Evolutionary conservation across 1,139 yeast species (phyloP).

Genomic region (Zygosaccharomyces sapae): DNA sequence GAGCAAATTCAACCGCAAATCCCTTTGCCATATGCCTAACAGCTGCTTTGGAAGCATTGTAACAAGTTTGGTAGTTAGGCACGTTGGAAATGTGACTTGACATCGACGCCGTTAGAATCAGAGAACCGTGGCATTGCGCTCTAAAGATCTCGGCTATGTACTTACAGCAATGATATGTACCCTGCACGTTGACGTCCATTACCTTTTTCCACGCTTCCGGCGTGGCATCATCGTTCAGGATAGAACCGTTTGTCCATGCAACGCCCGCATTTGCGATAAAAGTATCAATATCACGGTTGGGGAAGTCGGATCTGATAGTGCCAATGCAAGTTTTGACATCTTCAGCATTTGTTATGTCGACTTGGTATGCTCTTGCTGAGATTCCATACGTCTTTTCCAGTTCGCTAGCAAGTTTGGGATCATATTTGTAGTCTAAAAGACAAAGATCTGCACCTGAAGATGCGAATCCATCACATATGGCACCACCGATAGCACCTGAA

Average conservation of each 20-base stretch:
- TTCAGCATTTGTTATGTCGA: conserved; percentile 56
- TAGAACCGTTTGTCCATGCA: conserved; percentile 73
- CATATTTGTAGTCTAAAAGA: conserved; percentile 55
- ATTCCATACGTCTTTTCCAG: conserved; percentile 51
- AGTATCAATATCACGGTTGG: conserved; percentile 53
- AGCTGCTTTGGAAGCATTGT: conserved; percentile 89
- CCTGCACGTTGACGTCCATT: conserved; percentile 66
- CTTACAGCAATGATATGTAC: conserved; percentile 46
- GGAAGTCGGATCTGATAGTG: conserved; percentile 61
- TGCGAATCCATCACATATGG: conserved; percentile 79
- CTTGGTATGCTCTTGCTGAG: conserved; percentile 64
- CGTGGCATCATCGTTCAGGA: conserved; percentile 48
- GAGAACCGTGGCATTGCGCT: conserved; percentile 64
- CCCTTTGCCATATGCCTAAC: conserved; percentile 74
- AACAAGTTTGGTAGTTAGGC: conserved; percentile 84
- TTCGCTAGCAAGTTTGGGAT: conserved; percentile 33
- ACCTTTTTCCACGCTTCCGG: conserved; percentile 58
- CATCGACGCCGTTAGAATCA: conserved; percentile 87
- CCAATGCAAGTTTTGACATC: conserved; percentile 54
- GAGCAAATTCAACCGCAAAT: conserved; percentile 86
- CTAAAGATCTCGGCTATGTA: conserved; percentile 69
- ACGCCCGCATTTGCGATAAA: conserved; percentile 91
- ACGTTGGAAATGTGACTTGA: conserved; percentile 83
- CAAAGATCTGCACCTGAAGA: conserved; percentile 90
- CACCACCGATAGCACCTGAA: conserved; percentile 78